Base-by-base conservation (phyloP, 345 rosid species). In the Populus ilicifolia region DNA sequence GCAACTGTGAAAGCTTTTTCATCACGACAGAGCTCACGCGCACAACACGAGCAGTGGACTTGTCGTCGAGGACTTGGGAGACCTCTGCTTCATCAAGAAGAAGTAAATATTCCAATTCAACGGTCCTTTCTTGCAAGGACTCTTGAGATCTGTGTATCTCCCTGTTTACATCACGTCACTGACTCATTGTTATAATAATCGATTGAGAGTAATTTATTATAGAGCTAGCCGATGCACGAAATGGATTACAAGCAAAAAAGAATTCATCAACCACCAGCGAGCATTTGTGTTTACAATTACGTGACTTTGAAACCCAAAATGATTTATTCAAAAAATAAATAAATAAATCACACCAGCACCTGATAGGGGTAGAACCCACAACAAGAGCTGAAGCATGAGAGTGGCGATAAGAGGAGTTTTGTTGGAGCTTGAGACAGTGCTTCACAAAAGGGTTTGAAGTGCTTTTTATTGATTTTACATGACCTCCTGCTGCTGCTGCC, bases 361-460 rank as follows among this genome's bases (percentile, higher is more conserved):
- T 90, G 72, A 95, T 92, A 75, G 98, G 94, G 54, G 90, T 87
- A 54, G 91, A 69, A 62, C 99, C 98, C 71, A 95, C 89, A 80
- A 95, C 86, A 33, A 95, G 90, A 86, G 83, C 92, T 66, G 93
- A 89, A 74, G 84, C 83, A 84, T 93, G 93, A 48, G 89, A 78
- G 84, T 91, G 93, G 69, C 99, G 97, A 72, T 95, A 93, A 77
- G 94, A 87, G 48, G 99, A 87, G 89, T 86, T 89, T 54, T 83
- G 90, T 9, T 87, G 88, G 64, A 95, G 98, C 90, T 91, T 95
- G 62, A 90, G 85, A 78, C 99, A 95, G 87, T 93, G 98, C 82
- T 91, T 93, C 41, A 95, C 89, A 77, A 92, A 92, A 39, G 98
- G 90, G 84, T 95, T 95, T 50, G 96, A 80, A 23, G 94, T 83